Evolutionary conservation across 192 early-diverging fungal genomes (phyloP).

Genomic region (Linnemannia elongata): DNA sequence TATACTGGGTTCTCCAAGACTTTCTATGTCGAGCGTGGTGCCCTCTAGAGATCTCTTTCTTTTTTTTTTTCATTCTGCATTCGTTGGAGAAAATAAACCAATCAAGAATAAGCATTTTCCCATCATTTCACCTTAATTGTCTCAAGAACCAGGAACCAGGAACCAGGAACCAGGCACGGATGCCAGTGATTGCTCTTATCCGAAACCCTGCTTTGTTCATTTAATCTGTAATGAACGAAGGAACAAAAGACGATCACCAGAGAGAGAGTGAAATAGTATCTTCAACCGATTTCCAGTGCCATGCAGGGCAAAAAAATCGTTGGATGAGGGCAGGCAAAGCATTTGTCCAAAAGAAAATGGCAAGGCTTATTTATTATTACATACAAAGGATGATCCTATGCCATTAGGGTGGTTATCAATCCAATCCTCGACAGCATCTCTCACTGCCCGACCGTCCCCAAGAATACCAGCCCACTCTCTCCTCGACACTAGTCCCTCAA

Average conservation of each 20-base stretch:
- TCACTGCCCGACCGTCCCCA: background rate
- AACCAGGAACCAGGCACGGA: too few species aligned
- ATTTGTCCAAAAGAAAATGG: too few species aligned
- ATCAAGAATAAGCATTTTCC: background rate
- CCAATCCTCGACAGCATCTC: background rate
- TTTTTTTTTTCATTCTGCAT: background rate
- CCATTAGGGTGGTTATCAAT: background rate
- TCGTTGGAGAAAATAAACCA: background rate
- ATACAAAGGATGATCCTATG: slow-evolving; percentile 18
- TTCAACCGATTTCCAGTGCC: too few species aligned
- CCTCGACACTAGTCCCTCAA: background rate
- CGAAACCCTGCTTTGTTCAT: too few species aligned
- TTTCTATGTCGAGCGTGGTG: slow-evolving; percentile 44
- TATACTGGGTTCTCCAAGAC: slow-evolving; percentile 46
- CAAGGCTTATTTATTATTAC: background rate
- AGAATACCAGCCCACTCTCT: background rate
- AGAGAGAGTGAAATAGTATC: too few species aligned
- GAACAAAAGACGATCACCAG: too few species aligned
- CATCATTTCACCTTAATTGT: too few species aligned
- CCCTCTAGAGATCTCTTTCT: slow-evolving; percentile 3
- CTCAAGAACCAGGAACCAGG: too few species aligned
- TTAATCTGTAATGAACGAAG: too few species aligned
- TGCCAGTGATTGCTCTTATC: too few species aligned
- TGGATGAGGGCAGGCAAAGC: too few species aligned
- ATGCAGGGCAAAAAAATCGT: too few species aligned